Conservation (phyloP, 1,284 basidiomycete species). For the Irpex sp. region DNA sequence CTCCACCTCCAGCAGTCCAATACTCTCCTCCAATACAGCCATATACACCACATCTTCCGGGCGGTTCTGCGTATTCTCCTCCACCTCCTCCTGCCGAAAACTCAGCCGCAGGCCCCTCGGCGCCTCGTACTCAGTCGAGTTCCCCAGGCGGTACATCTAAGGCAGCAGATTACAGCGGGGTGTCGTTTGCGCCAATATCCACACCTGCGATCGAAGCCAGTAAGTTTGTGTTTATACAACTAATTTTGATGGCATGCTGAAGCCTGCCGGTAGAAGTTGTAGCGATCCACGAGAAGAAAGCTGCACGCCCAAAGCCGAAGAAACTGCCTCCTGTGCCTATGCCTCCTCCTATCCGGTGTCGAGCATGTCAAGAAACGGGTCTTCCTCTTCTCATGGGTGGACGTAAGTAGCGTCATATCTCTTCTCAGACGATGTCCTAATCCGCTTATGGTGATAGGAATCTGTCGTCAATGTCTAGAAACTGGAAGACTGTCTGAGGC, state of each 20-base stretch:
- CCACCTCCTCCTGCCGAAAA: neutral
- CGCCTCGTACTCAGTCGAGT: neutral
- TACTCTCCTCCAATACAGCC: neutral
- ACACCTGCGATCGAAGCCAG: neutral
- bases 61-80: neutral
- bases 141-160: neutral
- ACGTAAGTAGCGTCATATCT: constrained; percentile 41
- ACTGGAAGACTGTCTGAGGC: neutral
- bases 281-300: neutral
- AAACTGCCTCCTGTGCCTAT: neutral
- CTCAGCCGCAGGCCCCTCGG: neutral
- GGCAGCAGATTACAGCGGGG: neutral
- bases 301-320: neutral
- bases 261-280: no score
- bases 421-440: neutral
- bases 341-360: constrained; percentile 46
- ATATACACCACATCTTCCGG: neutral
- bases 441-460: neutral
- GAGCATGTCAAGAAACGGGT: constrained; percentile 56
- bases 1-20: neutral
- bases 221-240: neutral
- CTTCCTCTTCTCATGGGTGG: constrained; percentile 72
- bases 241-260: no score
- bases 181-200: neutral
- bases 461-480: neutral